Conservation (phyloP, 768 basidiomycete genomes). For the Mycena vitilis region DNA sequence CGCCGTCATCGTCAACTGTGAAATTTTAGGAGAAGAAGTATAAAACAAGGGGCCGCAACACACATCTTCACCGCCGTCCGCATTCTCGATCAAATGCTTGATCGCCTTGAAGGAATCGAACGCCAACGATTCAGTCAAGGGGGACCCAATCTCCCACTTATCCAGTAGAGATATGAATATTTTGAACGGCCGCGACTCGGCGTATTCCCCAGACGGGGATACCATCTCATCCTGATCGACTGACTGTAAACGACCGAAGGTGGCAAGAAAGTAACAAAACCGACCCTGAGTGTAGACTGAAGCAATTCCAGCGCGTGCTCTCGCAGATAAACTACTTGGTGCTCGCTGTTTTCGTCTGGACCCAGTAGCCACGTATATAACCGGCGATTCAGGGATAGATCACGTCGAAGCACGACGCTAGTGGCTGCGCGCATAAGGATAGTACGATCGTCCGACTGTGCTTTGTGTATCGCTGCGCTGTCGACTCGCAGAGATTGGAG, state of each 20-base stretch:
- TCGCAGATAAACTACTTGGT: conserved; percentile 78
- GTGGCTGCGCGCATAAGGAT: conserved; percentile 90
- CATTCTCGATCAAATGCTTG: conserved; percentile 62
- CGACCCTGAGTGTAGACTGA: conserved; percentile 73
- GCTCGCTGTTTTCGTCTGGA: conserved; percentile 79
- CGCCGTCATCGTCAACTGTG: conserved; percentile 82
- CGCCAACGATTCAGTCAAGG: conserved; percentile 81
- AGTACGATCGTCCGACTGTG: conserved; percentile 76
- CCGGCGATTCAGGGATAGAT: conserved; percentile 92
- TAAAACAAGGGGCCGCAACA: conserved; percentile 3
- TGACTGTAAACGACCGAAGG: conserved; percentile 18
- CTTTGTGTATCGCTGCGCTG: conserved; percentile 74
- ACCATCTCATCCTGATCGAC: conserved; percentile 79
- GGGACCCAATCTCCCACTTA: conserved; percentile 95
- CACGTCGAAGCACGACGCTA: conserved; percentile 90
- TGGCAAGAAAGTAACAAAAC: conserved; percentile 18
- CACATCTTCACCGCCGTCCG: conserved; percentile 73
- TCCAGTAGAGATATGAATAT: conserved; percentile 95
- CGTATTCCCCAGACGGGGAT: conserved; percentile 74
- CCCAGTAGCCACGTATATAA: conserved; percentile 95
- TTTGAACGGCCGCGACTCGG: conserved; percentile 90
- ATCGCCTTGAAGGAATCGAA: conserved; percentile 85
- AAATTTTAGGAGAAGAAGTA: not conserved
- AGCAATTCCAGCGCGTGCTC: conserved; percentile 80
- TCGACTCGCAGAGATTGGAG: conserved; percentile 81